These are phyloP conservation scores for Puccinia horiana DNA, from an alignment of 1,284 basidiomycete genomes.

Conservation along the genomic window DNA sequence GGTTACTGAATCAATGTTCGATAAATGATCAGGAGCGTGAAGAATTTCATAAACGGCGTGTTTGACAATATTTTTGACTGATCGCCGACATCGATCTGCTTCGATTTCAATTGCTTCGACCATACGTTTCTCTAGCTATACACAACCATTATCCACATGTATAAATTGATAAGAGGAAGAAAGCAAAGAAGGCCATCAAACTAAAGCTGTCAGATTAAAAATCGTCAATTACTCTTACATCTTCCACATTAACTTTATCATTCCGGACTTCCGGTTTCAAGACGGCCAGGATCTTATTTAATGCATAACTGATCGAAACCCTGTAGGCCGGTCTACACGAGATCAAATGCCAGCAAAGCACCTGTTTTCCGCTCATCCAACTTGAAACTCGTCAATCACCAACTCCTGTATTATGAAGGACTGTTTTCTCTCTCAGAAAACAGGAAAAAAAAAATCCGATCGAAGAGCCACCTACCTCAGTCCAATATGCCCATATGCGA, in stretches of 20 bases:
- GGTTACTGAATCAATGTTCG: neutral
- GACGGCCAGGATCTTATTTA: constrained; percentile 25
- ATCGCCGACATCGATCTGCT: constrained; percentile 35
- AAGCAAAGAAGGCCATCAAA: neutral
- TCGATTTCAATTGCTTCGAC: constrained; percentile 25
- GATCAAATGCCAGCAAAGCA: constrained; percentile 46
- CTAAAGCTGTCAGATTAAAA: neutral
- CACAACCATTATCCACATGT: too few relatives aligned
- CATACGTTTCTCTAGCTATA: constrained; percentile 44
- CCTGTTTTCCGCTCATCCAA: constrained; percentile 23
- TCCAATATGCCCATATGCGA: constrained; percentile 48
- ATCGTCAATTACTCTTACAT: constrained; percentile 2
- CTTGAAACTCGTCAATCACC: constrained; percentile 28
- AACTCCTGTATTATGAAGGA: neutral
- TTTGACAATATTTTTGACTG: constrained; percentile 37
- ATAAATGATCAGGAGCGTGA: neutral
- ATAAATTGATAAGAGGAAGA: too few relatives aligned
- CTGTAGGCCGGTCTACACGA: neutral
- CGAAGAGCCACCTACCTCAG: constrained; percentile 20
- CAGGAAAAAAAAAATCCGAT: neutral
- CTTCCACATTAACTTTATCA: constrained; percentile 35
- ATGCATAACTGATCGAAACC: constrained; percentile 31
- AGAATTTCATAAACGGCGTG: constrained; percentile 31
- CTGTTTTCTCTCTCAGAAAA: neutral
- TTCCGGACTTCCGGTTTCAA: constrained; percentile 25